phyloP scores from a whole-genome alignment of 192 early-diverging fungal species.

The Umbelopsis sp. region DNA sequence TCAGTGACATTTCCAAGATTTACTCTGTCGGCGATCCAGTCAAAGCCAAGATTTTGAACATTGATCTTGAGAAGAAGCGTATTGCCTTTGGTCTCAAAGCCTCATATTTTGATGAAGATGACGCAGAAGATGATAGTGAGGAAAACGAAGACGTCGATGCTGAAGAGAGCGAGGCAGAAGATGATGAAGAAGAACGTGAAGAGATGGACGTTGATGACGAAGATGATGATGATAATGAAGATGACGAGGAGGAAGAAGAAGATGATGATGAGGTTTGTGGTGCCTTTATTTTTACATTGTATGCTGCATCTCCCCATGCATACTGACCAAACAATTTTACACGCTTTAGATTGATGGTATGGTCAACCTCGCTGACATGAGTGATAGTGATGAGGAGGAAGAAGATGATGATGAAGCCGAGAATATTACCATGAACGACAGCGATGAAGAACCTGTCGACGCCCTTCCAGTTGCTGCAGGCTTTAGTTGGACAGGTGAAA shows the following conservation, averaged over 20 bases:
- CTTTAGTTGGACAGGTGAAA: constrained; percentile 47
- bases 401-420: constrained; percentile 30
- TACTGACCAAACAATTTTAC: neutral
- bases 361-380: constrained; percentile 17
- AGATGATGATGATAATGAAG: constrained; percentile 9
- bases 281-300: too few species aligned
- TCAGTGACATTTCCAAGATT: constrained; percentile 68
- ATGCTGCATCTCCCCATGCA: neutral
- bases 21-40: constrained; percentile 86
- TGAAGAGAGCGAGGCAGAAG: constrained; percentile 36
- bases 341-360: neutral
- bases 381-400: constrained; percentile 36
- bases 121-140: constrained; percentile 38
- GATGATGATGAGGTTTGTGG: constrained; percentile 11
- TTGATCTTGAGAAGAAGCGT: constrained; percentile 67
- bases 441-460: constrained; percentile 20
- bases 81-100: constrained; percentile 83
- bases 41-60: constrained; percentile 75
- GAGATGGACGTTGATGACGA: constrained; percentile 34
- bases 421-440: constrained; percentile 30
- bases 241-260: constrained; percentile 11
- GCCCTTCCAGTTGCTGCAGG: constrained; percentile 34
- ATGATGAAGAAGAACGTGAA: constrained; percentile 33
- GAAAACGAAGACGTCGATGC: constrained; percentile 3
- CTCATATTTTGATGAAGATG: constrained; percentile 69